phyloP scores from a whole-genome alignment of 2,329 filamentous ascomycete species.

The Dactylonectria estremocensis region DNA sequence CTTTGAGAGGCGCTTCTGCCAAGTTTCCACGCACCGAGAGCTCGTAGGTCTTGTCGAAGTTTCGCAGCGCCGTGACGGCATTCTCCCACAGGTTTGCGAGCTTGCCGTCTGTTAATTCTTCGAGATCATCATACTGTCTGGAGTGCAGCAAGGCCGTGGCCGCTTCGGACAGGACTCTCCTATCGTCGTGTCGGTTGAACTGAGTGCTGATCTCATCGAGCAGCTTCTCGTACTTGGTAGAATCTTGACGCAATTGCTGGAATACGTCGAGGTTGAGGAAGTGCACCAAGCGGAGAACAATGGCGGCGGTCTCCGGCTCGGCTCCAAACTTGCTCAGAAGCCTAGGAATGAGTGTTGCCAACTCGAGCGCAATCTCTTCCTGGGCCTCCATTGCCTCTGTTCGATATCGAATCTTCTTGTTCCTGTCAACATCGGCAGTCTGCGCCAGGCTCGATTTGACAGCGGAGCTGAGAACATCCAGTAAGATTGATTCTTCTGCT shows the following conservation, averaged over 20 bases:
- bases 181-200: conserved; percentile 92
- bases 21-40: conserved; percentile 81
- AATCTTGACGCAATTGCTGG: conserved; percentile 89
- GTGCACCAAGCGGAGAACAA: conserved; percentile 88
- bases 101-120: conserved; percentile 87
- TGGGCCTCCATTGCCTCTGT: conserved; percentile 79
- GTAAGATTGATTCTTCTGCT: conserved; percentile 85
- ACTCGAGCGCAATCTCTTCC: conserved; percentile 82
- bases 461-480: conserved; percentile 88
- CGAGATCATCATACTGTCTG: conserved; percentile 87
- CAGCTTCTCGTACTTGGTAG: conserved; percentile 83
- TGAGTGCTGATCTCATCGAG: conserved; percentile 95
- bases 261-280: conserved; percentile 90
- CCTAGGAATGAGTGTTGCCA: conserved; percentile 85
- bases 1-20: conserved; percentile 74
- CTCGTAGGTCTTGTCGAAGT: conserved; percentile 79
- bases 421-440: conserved; percentile 75
- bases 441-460: conserved; percentile 82
- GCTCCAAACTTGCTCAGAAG: conserved; percentile 95
- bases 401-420: conserved; percentile 70
- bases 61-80: conserved; percentile 79
- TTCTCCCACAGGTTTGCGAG: conserved; percentile 90
- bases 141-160: conserved; percentile 87
- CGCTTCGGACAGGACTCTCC: conserved; percentile 87
- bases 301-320: conserved; percentile 87